These are phyloP conservation scores for Termitomyces sp. DNA, from an alignment of 768 basidiomycete genomes.

Conservation along the genomic window DNA sequence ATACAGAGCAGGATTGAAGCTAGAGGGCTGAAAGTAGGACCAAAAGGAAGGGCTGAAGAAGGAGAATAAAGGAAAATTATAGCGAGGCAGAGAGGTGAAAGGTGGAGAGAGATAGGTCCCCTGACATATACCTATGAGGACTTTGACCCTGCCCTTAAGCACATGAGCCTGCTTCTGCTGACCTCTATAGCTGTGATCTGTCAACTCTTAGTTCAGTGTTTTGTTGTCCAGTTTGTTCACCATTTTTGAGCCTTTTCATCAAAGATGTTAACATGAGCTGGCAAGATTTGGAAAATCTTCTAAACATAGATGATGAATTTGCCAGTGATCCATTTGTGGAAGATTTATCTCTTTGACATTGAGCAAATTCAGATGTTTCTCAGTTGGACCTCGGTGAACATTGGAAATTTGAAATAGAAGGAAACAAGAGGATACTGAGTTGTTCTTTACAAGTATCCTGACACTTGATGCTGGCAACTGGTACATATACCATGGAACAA, in stretches of 20 bases:
- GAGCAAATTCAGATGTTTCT: constrained; percentile 65
- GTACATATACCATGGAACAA: constrained; percentile 57
- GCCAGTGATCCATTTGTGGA: constrained; percentile 15
- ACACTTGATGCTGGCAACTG: constrained; percentile 53
- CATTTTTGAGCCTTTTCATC: constrained; percentile 93
- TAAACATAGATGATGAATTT: constrained; percentile 26
- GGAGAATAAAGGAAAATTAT: no score
- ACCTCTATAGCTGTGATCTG: no score
- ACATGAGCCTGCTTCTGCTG: no score
- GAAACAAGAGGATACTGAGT: neutral
- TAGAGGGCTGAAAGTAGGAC: no score
- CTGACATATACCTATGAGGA: no score
- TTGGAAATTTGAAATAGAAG: neutral
- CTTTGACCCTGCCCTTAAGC: no score
- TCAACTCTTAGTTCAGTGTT: no score
- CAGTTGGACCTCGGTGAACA: constrained; percentile 48
- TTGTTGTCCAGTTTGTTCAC: constrained; percentile 97
- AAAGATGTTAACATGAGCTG: constrained; percentile 91
- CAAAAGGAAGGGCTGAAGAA: no score
- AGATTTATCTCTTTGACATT: constrained; percentile 23
- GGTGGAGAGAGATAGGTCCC: no score
- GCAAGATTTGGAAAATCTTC: constrained; percentile 56
- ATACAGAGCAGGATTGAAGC: no score
- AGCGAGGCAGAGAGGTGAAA: no score
- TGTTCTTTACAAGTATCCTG: constrained; percentile 44